Evolutionary conservation across 345 rosid species (phyloP), one percentile per base, ranked within the genome.

Genomic region (Linum trigynum): DNA sequence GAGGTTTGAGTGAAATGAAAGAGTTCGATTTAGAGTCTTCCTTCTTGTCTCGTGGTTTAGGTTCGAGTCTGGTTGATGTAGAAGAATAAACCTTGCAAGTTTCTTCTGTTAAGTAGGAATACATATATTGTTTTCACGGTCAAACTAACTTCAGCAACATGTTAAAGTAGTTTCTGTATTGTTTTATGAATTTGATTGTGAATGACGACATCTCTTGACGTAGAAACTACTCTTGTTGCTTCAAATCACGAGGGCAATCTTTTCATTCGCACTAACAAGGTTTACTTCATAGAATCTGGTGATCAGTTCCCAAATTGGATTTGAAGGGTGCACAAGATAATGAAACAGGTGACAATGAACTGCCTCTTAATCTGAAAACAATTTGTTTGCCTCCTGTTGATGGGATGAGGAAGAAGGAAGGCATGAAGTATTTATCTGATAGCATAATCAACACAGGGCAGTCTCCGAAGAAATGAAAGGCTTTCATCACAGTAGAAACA

Each of bases 271-370:
- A 39, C 45, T 41, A 5, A 66, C 61, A 15, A 71, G 16, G 60
- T 71, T 59, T 3, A 62, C 70, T 9, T 61, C 23, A 15, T 71
- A 66, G 56, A 55, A 71, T 23, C 69, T 65, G 4, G 75, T 71
- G 57, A 71, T 66, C 15, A 66, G 59, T 55, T 66, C 69, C 75
- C 75, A 71, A 10, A 56, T 70, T 5, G 39, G 23, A 66, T 71
- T 71, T 11, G 67, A 60, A 7, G 73, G 73, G 57, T 63, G 59
- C 62, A 70, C 56, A 35, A 69, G 67, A 38, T 63, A 69, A 4
- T 61, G 32, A 7, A 55, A 39, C 50, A 70, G 7, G 58, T 56
- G 63, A n/a, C 63, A 48, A n/a, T 63, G 63, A 36, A 70, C 64
- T 0, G 63, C 17, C 3, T 58, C 67, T 45, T 70, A 43, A 15